Percentiles rank a stretch among this genome's conserved stretches.
phyloP scores from a whole-genome alignment of 2,329 filamentous ascomycete species.

The Fusarium sp. region DNA sequence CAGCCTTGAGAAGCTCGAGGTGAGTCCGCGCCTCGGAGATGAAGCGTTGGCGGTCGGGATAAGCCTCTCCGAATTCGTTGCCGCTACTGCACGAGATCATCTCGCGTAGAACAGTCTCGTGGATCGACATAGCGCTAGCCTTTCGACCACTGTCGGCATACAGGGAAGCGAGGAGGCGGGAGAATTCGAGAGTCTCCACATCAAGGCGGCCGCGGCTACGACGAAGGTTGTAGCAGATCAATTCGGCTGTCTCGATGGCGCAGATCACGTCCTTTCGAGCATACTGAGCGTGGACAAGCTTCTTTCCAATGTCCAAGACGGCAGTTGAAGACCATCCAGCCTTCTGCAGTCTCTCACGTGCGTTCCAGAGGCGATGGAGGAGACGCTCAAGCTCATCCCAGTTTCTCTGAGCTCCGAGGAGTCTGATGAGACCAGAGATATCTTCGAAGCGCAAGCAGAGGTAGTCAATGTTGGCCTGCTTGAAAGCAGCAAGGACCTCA shows the following conservation, averaged over 20 bases:
- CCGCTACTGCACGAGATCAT: slow-evolving; percentile 35
- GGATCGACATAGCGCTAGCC: slow-evolving; percentile 36
- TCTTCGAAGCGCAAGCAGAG: slow-evolving; percentile 57
- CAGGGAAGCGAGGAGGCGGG: slow-evolving; percentile 41
- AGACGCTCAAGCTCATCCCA: slow-evolving; percentile 57
- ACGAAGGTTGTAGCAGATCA: slow-evolving; percentile 46
- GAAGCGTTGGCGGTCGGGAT: slow-evolving; percentile 25
- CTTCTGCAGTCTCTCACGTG: slow-evolving; percentile 38
- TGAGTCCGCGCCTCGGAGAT: slow-evolving; percentile 31
- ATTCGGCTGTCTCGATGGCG: slow-evolving; percentile 42
- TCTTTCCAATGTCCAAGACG: slow-evolving; percentile 41
- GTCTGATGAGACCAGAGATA: slow-evolving; percentile 57
- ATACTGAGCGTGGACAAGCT: slow-evolving; percentile 41
- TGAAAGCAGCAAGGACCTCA: slow-evolving; percentile 56
- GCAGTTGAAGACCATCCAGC: slow-evolving; percentile 40
- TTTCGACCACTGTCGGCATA: slow-evolving; percentile 27
- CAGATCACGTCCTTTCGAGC: slow-evolving; percentile 22
- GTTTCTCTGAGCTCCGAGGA: slow-evolving; percentile 61
- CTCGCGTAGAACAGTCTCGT: slow-evolving; percentile 41
- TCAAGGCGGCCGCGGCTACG: slow-evolving; percentile 45
- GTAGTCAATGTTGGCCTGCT: slow-evolving; percentile 57
- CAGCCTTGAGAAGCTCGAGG: slow-evolving; percentile 37
- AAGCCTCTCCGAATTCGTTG: slow-evolving; percentile 9
- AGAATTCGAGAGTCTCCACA: slow-evolving; percentile 42
- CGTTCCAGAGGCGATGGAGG: slow-evolving; percentile 39